phyloP scores from a whole-genome alignment of 768 basidiomycete species.

The Pulveroboletus frians region DNA sequence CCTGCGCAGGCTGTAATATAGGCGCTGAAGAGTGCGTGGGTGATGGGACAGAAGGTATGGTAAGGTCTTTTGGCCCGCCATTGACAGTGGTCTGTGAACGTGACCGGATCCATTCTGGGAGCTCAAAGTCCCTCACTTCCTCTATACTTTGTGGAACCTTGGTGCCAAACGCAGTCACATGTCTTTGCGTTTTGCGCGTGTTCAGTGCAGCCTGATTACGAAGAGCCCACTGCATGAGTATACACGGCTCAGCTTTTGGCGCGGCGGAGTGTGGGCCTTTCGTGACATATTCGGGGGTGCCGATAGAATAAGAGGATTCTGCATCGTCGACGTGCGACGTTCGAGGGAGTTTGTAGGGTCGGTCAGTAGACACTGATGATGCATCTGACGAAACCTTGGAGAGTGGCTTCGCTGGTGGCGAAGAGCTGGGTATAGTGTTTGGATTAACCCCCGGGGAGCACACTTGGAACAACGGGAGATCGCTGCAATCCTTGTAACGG shows the following conservation, averaged over 20 bases:
- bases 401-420: constrained; percentile 23
- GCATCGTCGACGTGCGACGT: constrained; percentile 13
- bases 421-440: constrained; percentile 7
- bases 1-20: constrained; percentile 12
- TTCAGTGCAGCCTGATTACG: constrained; percentile 42
- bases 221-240: constrained; percentile 46
- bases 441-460: constrained; percentile 18
- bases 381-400: constrained; percentile 30
- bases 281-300: constrained; percentile 16
- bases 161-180: constrained; percentile 55
- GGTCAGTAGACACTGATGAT: constrained; percentile 25
- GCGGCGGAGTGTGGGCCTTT: constrained; percentile 7
- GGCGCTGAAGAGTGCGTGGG: constrained; percentile 3
- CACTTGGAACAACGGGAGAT: constrained; percentile 4
- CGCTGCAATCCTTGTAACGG: constrained; percentile 15
- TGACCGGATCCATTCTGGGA: constrained; percentile 48
- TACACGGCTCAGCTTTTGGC: constrained; percentile 28
- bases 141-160: constrained; percentile 48
- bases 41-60: neutral
- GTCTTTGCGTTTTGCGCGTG: constrained; percentile 47
- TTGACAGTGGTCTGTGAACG: constrained; percentile 14
- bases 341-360: constrained; percentile 29
- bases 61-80: constrained; percentile 5
- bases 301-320: constrained; percentile 24
- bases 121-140: constrained; percentile 48